Evolutionary conservation across 163 green algal genomes (phyloP).

Genomic region (Trebouxia gelatinosa): DNA sequence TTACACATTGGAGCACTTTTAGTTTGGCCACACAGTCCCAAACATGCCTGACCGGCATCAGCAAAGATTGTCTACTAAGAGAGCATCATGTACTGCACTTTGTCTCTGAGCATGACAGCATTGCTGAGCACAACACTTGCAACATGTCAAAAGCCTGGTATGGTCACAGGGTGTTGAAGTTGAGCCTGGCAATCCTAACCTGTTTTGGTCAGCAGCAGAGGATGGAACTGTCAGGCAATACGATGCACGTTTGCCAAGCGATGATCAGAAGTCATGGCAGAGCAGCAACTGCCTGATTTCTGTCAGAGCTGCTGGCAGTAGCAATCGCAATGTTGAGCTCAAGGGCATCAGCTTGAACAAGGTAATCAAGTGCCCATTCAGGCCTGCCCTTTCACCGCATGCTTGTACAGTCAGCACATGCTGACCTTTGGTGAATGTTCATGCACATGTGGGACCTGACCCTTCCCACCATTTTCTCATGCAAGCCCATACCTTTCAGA

Average conservation of each 20-base stretch:
- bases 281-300: constrained; percentile 55
- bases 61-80: too few species aligned
- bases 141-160: background rate
- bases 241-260: constrained; percentile 54
- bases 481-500: too few species aligned
- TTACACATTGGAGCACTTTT: too few species aligned
- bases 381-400: background rate
- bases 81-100: too few species aligned
- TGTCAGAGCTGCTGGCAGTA: constrained; percentile 26
- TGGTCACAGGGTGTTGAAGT: constrained; percentile 70
- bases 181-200: constrained; percentile 66
- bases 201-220: constrained; percentile 85
- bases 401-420: too few species aligned
- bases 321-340: constrained; percentile 46
- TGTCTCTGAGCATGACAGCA: background rate
- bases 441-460: too few species aligned
- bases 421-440: too few species aligned
- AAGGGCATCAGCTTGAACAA: constrained; percentile 74
- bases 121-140: background rate
- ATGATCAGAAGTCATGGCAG: constrained; percentile 1
- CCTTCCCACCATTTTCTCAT: too few species aligned
- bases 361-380: constrained; percentile 8
- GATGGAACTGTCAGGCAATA: constrained; percentile 83
- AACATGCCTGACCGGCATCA: background rate
- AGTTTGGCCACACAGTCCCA: background rate